Evolutionary conservation across 1,284 basidiomycete species (phyloP).

Genomic region (Phellinidium pouzarii): DNA sequence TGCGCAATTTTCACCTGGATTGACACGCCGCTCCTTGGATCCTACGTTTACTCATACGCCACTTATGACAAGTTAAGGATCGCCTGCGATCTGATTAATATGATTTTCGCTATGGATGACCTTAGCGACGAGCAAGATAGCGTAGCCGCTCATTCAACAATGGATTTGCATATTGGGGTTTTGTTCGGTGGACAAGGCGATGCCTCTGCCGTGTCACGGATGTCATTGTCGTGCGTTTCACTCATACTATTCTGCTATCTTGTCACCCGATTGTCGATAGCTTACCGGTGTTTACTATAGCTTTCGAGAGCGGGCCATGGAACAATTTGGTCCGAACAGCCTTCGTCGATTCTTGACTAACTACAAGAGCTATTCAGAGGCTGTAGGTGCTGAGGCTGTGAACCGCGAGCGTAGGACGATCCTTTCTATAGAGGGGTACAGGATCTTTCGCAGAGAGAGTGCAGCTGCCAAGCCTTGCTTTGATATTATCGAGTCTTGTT

Average conservation of each 20-base stretch:
- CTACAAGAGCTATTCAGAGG: slow-evolving; percentile 6
- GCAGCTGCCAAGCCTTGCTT: slow-evolving; percentile 14
- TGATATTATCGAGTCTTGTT: slow-evolving; percentile 12
- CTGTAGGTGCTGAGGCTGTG: background rate
- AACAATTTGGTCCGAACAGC: background rate
- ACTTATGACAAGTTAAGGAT: slow-evolving; percentile 3
- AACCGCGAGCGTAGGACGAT: background rate
- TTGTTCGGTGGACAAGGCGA: background rate
- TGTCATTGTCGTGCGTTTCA: background rate
- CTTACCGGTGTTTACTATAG: background rate
- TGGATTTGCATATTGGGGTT: background rate
- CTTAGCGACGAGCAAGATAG: slow-evolving; percentile 5
- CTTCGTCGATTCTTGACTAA: slow-evolving; percentile 4
- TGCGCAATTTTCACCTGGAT: background rate
- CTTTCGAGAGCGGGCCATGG: slow-evolving; percentile 4
- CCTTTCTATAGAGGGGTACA: slow-evolving; percentile 28
- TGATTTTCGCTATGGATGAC: slow-evolving; percentile 8
- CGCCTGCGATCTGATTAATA: background rate
- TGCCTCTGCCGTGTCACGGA: background rate
- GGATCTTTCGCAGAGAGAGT: slow-evolving; percentile 10
- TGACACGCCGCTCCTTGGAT: background rate
- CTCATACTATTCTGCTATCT: background rate
- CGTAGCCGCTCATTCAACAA: background rate
- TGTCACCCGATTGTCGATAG: background rate
- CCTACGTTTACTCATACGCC: slow-evolving; percentile 5